Evolutionary conservation across 805 yeast species (phyloP), one percentile per base, ranked within the genome.

Genomic region (Saturnispora halmiae): DNA sequence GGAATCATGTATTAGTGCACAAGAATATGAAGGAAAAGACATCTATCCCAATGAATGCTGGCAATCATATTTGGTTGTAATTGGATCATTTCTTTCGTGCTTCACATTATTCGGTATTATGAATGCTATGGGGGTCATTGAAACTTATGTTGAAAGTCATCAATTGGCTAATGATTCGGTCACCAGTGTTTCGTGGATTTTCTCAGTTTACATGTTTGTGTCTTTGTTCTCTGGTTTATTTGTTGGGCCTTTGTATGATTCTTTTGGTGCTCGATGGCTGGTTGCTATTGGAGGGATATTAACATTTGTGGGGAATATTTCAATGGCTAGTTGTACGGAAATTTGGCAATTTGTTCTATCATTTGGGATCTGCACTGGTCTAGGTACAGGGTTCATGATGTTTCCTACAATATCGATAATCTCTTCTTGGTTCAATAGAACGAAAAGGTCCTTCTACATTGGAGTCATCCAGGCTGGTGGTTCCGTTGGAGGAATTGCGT

Each of bases 171-270:
- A 67, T 34, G 59, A 61, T 6, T 52, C 63, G 4, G 64, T 75
- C 3, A 66, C 79, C 2, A 58, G 73, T 1, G 67, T 78, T 7
- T 71, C 82, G 2, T 79, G 86, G 86, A 70, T 79, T 28, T 79
- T 79, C 48, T 77, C 85, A 1, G 54, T 79, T 28, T 73, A 67
- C 52, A 58, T 72, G 42, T 72, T 76, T 31, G 54, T 77, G 14
- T 63, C 73, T 2, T 73, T 72, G 49, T 53, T 62, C 21, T 49
- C 60, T 9, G 67, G 68, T 1, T 46, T 66, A 13, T 33, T 55
- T 13, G 51, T 53, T n/a, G 59, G 79, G 18, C 71, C 76, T 3
- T 56, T 75, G 22, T 81, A 80, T 53, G 88, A 82, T 54, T 59
- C 72, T 41, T 69, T 69, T 41, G 88, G 88, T 4, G 64, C 77